Evolutionary conservation across 371 early-diverging fungal species (phyloP).

Genomic region (Synchytrium microbalum): DNA sequence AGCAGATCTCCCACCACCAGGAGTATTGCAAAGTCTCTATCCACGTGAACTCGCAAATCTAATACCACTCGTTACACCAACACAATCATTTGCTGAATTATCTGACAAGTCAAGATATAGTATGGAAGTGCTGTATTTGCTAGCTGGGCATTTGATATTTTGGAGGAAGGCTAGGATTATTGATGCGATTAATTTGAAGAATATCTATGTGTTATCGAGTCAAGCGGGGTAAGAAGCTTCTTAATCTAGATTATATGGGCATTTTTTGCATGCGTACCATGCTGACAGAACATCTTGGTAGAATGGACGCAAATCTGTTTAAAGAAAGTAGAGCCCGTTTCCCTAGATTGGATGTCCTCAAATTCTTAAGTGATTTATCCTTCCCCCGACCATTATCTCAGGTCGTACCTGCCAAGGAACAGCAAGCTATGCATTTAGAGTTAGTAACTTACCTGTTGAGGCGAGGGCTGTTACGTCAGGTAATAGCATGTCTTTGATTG

Average conservation of each 20-base stretch:
- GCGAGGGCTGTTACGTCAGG: conserved; percentile 65
- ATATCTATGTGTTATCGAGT: conserved; percentile 73
- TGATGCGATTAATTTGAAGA: conserved; percentile 65
- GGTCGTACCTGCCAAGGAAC: conserved; percentile 57
- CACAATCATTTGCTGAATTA: conserved; percentile 48
- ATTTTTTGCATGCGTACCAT: background rate
- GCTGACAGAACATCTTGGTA: conserved; percentile 5
- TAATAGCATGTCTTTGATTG: too few species aligned
- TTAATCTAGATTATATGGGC: conserved; percentile 45
- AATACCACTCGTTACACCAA: conserved; percentile 82
- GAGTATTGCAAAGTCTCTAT: background rate
- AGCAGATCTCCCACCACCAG: conserved; percentile 50
- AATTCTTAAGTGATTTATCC: conserved; percentile 62
- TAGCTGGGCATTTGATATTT: conserved; percentile 83
- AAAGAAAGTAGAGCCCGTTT: conserved; percentile 55
- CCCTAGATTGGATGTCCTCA: conserved; percentile 60
- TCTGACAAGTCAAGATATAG: conserved; percentile 3
- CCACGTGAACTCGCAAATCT: conserved; percentile 52
- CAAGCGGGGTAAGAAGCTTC: conserved; percentile 41
- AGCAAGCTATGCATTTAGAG: conserved; percentile 64
- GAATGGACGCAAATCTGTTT: background rate
- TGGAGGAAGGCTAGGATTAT: conserved; percentile 86
- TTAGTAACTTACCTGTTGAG: conserved; percentile 72
- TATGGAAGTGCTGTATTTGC: conserved; percentile 50
- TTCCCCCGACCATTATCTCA: conserved; percentile 61